Evolutionary conservation across 257 asterid genomes (phyloP), one percentile per base, ranked within the genome.

Genomic region (Lithospermum erythrorhizon): DNA sequence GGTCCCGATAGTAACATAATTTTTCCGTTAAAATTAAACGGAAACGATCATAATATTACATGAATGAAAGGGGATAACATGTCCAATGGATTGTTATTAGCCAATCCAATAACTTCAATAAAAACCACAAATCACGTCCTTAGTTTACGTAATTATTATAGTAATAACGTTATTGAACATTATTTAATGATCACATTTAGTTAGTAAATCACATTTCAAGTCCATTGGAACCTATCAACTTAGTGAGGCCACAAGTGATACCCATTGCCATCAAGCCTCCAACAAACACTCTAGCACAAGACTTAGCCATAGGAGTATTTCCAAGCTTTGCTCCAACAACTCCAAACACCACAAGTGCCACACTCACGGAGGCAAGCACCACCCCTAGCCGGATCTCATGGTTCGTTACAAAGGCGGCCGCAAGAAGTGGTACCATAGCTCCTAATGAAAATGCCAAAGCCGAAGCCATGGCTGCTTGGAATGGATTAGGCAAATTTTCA

Each of bases 221-320:
- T 14, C 79, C 95, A 68, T 58, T 68, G 16, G 82, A 53, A 61
- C 77, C 73, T 54, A 85, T 61, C 48, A 75, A 69, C 72, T 78
- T 88, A 47, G 88, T 83, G 10, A 83, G 80, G 1, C 90, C 95
- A 70, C 75, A 85, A 0, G 95, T 88, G 21, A 85, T 73, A 11
- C 69, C 90, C 95, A 88, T 88, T 11, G 95, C 96, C 81, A 85
- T 60, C 87, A 84, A 81, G 6, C 95, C 95, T 20, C 95, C 96
- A 11, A 80, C 29, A 68, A 88, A 59, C 64, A 81, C 83, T 63
- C 96, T 79, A 41, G 32, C 69, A 30, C 85, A 77, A 8, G 85
- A 76, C 73, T 53, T 74, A 53, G 11, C 75, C 65, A 72, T 68
- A 60, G 59, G 63, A 53, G 85, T 76, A 61, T 71, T 61, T 22